A percentile compares a stretch with the other conserved stretches of the same genome.
Evolutionary conservation across 345 rosid species (phyloP).

Genomic region (Microcos paniculata): DNA sequence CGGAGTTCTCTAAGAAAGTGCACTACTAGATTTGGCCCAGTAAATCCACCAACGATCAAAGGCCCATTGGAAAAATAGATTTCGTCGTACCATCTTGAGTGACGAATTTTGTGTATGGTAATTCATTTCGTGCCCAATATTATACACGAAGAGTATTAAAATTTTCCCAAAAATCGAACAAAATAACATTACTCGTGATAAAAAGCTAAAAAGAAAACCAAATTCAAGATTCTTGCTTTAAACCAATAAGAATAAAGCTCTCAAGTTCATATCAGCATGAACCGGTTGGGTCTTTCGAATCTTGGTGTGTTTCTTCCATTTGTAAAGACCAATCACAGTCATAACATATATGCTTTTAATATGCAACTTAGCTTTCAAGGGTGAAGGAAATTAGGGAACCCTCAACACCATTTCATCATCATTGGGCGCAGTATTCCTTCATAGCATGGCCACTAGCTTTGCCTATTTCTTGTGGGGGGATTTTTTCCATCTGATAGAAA

Average conservation of each 20-base stretch:
- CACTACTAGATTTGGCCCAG: neutral
- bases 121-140: no score
- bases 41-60: neutral
- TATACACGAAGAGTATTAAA: no score
- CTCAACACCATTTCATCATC: neutral
- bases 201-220: no score
- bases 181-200: no score
- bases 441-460: neutral
- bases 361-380: neutral
- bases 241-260: no score
- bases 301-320: neutral
- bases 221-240: neutral
- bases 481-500: neutral
- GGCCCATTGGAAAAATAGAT: neutral
- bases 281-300: neutral
- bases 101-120: no score
- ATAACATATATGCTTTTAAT: neutral
- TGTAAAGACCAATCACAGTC: neutral
- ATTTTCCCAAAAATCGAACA: neutral
- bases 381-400: neutral
- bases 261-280: neutral
- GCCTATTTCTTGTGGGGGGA: neutral
- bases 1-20: neutral
- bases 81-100: no score
- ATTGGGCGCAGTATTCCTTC: neutral